Evolutionary conservation across 768 basidiomycete genomes (phyloP).

Genomic region (Pleurotus tuoliensis): DNA sequence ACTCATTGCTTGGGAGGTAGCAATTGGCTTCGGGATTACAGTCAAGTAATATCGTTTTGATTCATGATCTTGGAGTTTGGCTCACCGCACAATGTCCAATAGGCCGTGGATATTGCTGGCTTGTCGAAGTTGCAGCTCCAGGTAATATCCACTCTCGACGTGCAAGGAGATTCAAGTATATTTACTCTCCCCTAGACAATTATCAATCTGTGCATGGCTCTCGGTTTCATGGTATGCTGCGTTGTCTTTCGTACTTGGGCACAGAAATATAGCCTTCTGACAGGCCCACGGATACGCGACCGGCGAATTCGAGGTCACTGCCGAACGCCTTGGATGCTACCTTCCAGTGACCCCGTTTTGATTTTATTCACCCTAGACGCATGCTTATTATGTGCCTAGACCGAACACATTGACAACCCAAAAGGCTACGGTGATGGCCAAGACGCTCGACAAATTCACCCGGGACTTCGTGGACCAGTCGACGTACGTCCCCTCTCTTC

Average conservation of each 20-base stretch:
- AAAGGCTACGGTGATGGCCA: constrained; percentile 84
- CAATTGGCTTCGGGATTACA: constrained; percentile 89
- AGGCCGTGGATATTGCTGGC: constrained; percentile 83
- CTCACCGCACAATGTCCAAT: not conserved
- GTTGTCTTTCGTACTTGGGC: not conserved
- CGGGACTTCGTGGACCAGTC: constrained; percentile 75
- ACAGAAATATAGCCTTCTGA: too few relatives aligned
- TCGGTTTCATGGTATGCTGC: constrained; percentile 75
- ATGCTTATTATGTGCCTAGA: constrained; percentile 29
- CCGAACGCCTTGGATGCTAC: constrained; percentile 78
- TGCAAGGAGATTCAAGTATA: not conserved
- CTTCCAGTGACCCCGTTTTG: constrained; percentile 54
- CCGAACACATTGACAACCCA: constrained; percentile 90
- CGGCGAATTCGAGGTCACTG: constrained; percentile 81
- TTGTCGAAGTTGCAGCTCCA: constrained; percentile 69
- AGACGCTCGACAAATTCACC: constrained; percentile 77
- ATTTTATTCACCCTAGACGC: not conserved
- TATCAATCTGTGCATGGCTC: constrained; percentile 82
- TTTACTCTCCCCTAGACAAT: constrained; percentile 53
- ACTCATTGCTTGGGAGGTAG: constrained; percentile 27
- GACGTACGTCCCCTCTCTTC: constrained; percentile 40
- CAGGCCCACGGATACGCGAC: constrained; percentile 82
- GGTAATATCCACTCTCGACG: constrained; percentile 30
- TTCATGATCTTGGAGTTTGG: not conserved
- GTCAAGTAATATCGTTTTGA: constrained; percentile 41